A percentile compares a stretch with the other conserved stretches of the same genome.
These are phyloP conservation scores for Macrolepiota albuminosa DNA, from an alignment of 768 basidiomycete genomes.

Conservation along the genomic window DNA sequence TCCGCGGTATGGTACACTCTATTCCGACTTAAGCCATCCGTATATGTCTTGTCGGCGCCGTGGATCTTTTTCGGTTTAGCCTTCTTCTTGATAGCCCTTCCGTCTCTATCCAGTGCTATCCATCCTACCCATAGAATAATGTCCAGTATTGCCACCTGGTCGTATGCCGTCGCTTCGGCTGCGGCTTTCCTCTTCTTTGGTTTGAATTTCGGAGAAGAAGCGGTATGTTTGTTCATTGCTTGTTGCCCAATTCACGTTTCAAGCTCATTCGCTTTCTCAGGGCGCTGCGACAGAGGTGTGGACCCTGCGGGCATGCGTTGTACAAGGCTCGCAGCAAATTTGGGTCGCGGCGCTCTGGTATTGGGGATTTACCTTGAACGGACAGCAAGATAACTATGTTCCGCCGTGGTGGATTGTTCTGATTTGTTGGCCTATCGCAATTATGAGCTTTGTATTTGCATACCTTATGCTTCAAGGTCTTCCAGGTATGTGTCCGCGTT, in stretches of 20 bases:
- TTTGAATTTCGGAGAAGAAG: slow-evolving; percentile 96
- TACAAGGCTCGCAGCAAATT: slow-evolving; percentile 93
- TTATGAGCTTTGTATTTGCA: slow-evolving; percentile 70
- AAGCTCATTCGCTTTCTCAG: slow-evolving; percentile 26
- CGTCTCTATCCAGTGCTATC: slow-evolving; percentile 63
- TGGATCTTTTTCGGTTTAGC: slow-evolving; percentile 91
- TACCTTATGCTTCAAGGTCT: slow-evolving; percentile 84
- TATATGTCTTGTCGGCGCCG: slow-evolving; percentile 80
- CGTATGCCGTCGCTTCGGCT: slow-evolving; percentile 88
- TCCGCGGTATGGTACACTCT: slow-evolving; percentile 87
- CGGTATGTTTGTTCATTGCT: slow-evolving; percentile 40
- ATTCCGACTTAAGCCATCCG: slow-evolving; percentile 84
- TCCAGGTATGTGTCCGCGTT: slow-evolving; percentile 51
- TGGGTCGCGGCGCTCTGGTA: slow-evolving; percentile 97
- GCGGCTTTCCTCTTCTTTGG: slow-evolving; percentile 94
- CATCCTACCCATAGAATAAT: slow-evolving; percentile 60
- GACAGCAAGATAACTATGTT: slow-evolving; percentile 40
- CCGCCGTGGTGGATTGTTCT: slow-evolving; percentile 85
- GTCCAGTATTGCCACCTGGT: slow-evolving; percentile 81
- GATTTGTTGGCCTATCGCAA: slow-evolving; percentile 77
- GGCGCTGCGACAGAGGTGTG: slow-evolving; percentile 95
- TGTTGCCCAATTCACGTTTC: background rate
- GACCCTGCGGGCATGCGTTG: slow-evolving; percentile 86
- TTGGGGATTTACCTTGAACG: slow-evolving; percentile 83
- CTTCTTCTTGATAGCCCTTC: slow-evolving; percentile 88